Evolutionary conservation across 345 rosid species (phyloP), one percentile per base, ranked within the genome.

Genomic region (Erysimum cheiranthoides): DNA sequence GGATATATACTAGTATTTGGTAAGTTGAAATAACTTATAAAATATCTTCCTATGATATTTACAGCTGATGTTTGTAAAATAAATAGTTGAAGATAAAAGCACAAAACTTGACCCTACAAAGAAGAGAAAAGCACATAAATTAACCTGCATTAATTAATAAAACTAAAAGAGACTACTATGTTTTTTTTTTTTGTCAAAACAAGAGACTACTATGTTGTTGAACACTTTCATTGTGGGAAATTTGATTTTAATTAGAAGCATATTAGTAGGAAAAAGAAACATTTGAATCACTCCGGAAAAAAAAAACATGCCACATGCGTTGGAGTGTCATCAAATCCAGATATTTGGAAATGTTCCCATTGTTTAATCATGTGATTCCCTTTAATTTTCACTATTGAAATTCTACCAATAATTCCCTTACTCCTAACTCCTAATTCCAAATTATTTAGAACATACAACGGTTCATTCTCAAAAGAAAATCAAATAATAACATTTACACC

Each of bases 291-390:
- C 5, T 5, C 28, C 42, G 8, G 49, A 42, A 52, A 13, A 35
- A 4, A 10, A 32, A 16, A 52, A 21, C 57, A 68, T 38, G 16
- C 12, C 74, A 75, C 63, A 61, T 75, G 79, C 38, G 18, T 59
- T 75, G 68, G 68, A 75, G 69, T 75, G 54, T 39, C 62, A 39
- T 9, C 43, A 28, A 60, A 51, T 68, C 32, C 58, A 47, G 14
- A 38, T 40, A 8, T 38, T 67, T 49, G 42, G 68, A 38, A 34
- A 47, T 28, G 35, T 66, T 53, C 25, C 25, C 38, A 54, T 53
- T 12, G 45, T 62, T 58, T 27, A 74, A 28, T 59, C 68, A 67
- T 59, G 67, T 46, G 49, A 36, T 28, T 14, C 16, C 36, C 38
- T 43, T 65, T 43, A 11, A 73, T 12, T 51, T 61, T 28, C 40